These are phyloP conservation scores for Zygoascus meyerae DNA, from an alignment of 1,139 yeast genomes.

Conservation along the genomic window DNA sequence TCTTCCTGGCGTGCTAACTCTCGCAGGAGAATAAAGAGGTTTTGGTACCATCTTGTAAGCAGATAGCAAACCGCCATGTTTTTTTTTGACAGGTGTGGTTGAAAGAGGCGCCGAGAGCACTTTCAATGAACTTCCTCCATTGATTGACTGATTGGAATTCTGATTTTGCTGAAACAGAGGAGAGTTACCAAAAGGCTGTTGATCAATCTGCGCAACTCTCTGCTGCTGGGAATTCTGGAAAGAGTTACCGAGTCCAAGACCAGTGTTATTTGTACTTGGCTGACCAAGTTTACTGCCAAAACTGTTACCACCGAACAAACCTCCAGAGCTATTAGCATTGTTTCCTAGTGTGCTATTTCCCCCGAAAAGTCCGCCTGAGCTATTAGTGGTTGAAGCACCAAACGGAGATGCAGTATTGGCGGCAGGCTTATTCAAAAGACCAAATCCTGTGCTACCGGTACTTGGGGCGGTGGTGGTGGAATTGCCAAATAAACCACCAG, in stretches of 20 bases:
- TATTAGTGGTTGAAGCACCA: conserved; percentile 26
- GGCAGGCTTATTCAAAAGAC: not conserved
- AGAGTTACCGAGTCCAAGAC: conserved; percentile 11
- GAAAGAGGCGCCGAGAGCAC: conserved; percentile 31
- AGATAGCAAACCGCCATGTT: conserved; percentile 52
- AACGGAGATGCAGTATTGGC: not conserved
- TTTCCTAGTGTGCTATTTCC: conserved; percentile 12
- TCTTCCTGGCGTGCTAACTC: conserved; percentile 1
- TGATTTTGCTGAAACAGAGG: conserved; percentile 44
- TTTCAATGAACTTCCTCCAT: not conserved
- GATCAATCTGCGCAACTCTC: conserved; percentile 31
- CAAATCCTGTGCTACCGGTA: conserved; percentile 3
- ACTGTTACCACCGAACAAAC: conserved; percentile 12
- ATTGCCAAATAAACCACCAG: conserved; percentile 5
- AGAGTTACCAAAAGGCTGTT: conserved; percentile 69
- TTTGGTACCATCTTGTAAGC: conserved; percentile 59
- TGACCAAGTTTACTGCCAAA: not conserved
- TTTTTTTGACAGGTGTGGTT: conserved; percentile 37
- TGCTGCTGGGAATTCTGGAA: conserved; percentile 16
- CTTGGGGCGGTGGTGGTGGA: not conserved
- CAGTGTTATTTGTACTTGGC: not conserved
- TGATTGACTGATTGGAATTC: conserved; percentile 9
- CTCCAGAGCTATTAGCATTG: conserved; percentile 15
- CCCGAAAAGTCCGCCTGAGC: conserved; percentile 10
- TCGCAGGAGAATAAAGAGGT: conserved; percentile 25